These are phyloP conservation scores for Kwoniella bestiolae DNA, from an alignment of 768 basidiomycete genomes.

Conservation along the genomic window DNA sequence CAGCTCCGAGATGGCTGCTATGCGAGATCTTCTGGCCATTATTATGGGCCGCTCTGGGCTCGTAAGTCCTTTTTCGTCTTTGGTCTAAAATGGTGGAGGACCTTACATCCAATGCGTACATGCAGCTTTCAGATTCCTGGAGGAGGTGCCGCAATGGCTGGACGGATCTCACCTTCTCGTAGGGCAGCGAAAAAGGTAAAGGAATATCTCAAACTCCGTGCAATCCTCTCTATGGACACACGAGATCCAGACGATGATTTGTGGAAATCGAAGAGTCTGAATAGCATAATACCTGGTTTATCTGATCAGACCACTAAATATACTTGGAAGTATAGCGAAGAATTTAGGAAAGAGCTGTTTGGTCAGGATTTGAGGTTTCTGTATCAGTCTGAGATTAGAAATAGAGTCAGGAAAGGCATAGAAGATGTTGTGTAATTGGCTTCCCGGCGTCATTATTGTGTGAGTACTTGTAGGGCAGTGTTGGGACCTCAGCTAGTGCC, in stretches of 20 bases:
- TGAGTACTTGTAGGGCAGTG: no score
- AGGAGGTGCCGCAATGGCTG: neutral
- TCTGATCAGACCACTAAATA: neutral
- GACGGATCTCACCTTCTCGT: neutral
- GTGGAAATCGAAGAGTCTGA: neutral
- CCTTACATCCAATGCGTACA: no score
- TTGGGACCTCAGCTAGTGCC: no score
- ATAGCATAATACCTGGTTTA: neutral
- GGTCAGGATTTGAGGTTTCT: slow-evolving; percentile 7
- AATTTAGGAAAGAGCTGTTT: neutral
- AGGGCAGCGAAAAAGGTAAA: neutral
- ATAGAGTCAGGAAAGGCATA: neutral
- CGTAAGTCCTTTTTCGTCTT: neutral
- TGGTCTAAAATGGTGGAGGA: no score
- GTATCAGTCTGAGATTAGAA: neutral
- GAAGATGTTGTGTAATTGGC: no score
- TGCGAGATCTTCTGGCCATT: neutral
- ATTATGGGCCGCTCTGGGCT: neutral
- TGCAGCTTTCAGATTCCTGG: neutral
- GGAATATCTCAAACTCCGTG: neutral
- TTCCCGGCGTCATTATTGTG: no score
- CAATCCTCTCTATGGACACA: neutral
- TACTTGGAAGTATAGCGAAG: neutral
- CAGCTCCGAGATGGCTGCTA: neutral
- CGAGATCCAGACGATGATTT: neutral